Conservation (phyloP, 768 basidiomycete genomes). For the Podaxis sp. region DNA sequence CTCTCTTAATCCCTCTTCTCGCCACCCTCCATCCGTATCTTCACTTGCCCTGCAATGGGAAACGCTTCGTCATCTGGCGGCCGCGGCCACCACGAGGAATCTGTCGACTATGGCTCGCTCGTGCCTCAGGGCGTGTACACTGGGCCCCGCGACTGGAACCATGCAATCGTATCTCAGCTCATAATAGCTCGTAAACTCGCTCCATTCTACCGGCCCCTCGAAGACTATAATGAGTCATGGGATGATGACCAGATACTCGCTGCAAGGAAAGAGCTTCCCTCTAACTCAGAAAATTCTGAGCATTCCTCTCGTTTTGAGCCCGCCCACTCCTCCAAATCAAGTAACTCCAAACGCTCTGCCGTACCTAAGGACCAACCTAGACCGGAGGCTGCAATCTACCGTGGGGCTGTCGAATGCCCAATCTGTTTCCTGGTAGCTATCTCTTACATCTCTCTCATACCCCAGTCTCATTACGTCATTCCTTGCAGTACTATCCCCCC, state of each 20-base stretch:
- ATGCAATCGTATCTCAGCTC: conserved; percentile 78
- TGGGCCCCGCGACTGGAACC: conserved; percentile 85
- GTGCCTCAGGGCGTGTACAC: conserved; percentile 85
- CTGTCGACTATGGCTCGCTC: conserved; percentile 79
- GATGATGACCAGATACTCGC: conserved; percentile 83
- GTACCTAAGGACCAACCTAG: conserved; percentile 61
- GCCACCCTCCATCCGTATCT: conserved; percentile 10
- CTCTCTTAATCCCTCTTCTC: conserved; percentile 12
- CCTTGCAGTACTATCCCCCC: conserved; percentile 84
- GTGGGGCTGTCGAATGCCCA: conserved; percentile 88
- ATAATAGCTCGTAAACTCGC: conserved; percentile 86
- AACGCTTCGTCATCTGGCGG: conserved; percentile 76
- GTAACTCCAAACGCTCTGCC: conserved; percentile 50
- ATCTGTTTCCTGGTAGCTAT: conserved; percentile 91
- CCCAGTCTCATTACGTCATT: conserved; percentile 25
- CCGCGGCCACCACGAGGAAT: conserved; percentile 72
- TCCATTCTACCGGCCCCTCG: conserved; percentile 94
- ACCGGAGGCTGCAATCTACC: conserved; percentile 79
- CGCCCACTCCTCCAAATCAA: conserved; percentile 30
- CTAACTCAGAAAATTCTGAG: conserved; percentile 38
- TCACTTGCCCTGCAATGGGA: conserved; percentile 51
- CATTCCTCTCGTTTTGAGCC: conserved; percentile 43
- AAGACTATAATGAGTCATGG: conserved; percentile 89
- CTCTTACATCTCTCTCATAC: conserved; percentile 11
- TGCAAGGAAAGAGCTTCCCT: conserved; percentile 66